These are phyloP conservation scores for Chrysanthemum lavandulifolium DNA, from an alignment of 129 eudicot genomes.

Conservation along the genomic window DNA sequence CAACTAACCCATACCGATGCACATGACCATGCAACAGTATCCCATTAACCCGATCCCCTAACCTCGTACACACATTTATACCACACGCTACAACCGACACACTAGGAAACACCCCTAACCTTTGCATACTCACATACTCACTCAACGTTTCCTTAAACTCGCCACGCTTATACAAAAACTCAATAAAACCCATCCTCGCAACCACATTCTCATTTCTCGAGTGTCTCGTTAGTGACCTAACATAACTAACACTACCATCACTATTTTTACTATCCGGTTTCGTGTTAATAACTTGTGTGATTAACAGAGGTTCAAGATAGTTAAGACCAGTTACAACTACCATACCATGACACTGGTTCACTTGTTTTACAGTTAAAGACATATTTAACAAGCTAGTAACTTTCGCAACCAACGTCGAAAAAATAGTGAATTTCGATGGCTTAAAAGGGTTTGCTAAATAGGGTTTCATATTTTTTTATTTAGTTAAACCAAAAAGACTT, in stretches of 20 bases:
- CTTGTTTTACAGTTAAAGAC: conserved; percentile 21
- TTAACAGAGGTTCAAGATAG: conserved; percentile 29
- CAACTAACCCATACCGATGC: conserved; percentile 32
- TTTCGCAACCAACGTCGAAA: conserved; percentile 23
- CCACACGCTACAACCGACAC: conserved; percentile 18
- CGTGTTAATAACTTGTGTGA: conserved; percentile 21
- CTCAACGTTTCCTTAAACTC: conserved; percentile 19
- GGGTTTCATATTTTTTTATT: conserved; percentile 11
- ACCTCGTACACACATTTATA: conserved; percentile 25
- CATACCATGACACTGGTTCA: conserved; percentile 28
- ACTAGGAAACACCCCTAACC: conserved; percentile 21
- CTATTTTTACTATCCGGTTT: background rate
- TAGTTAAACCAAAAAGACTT: background rate
- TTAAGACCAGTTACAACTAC: conserved; percentile 28
- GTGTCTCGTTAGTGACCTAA: conserved; percentile 15
- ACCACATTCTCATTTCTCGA: conserved; percentile 18
- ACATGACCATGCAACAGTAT: conserved; percentile 32
- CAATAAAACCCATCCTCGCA: conserved; percentile 20
- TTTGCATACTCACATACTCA: conserved; percentile 22
- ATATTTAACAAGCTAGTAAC: conserved; percentile 24
- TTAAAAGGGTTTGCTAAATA: conserved; percentile 24
- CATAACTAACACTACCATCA: conserved; percentile 6
- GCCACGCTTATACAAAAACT: conserved; percentile 29
- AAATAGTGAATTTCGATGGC: conserved; percentile 1
- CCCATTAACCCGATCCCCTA: conserved; percentile 23